A percentile compares a stretch with the other conserved stretches of the same genome.
Evolutionary conservation across 1,284 basidiomycete species (phyloP).

Genomic region (Takashimella koratensis): DNA sequence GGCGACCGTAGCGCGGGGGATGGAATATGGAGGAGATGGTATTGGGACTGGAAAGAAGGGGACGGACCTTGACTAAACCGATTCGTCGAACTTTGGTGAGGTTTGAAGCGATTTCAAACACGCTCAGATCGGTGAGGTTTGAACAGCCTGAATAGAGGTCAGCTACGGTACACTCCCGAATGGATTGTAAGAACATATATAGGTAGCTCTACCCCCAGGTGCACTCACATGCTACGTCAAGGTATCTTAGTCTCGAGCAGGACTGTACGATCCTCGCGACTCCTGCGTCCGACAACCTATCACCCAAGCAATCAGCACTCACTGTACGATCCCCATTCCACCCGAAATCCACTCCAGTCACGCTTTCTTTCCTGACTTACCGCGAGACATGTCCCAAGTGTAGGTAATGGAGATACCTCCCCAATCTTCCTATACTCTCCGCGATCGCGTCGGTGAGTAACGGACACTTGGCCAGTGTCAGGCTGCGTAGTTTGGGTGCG

Average conservation of each 20-base stretch:
- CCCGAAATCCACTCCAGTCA: too few species aligned
- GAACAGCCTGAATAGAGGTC: slow-evolving; percentile 66
- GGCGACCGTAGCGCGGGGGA: too few species aligned
- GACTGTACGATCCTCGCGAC: slow-evolving; percentile 77
- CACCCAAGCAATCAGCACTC: too few species aligned
- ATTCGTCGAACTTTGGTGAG: slow-evolving; percentile 90
- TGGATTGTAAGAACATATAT: too few species aligned
- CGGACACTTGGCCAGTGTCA: slow-evolving; percentile 88
- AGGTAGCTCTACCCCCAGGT: background rate
- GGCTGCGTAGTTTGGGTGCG: slow-evolving; percentile 84
- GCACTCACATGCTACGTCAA: slow-evolving; percentile 89
- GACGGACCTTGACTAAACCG: slow-evolving; percentile 88
- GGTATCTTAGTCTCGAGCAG: slow-evolving; percentile 91
- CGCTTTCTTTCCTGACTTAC: too few species aligned
- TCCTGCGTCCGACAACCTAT: slow-evolving; percentile 68
- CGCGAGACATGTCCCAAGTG: slow-evolving; percentile 85
- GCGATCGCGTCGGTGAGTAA: slow-evolving; percentile 81
- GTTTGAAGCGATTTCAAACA: slow-evolving; percentile 77
- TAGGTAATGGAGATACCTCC: slow-evolving; percentile 89
- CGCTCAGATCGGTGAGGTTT: slow-evolving; percentile 85
- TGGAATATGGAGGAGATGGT: too few species aligned
- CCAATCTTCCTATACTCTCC: slow-evolving; percentile 79
- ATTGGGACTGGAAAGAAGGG: too few species aligned
- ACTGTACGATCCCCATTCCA: too few species aligned
- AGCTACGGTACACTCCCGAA: slow-evolving; percentile 7